Evolutionary conservation across 768 basidiomycete species (phyloP).

Genomic region (Auricularia heimuer): DNA sequence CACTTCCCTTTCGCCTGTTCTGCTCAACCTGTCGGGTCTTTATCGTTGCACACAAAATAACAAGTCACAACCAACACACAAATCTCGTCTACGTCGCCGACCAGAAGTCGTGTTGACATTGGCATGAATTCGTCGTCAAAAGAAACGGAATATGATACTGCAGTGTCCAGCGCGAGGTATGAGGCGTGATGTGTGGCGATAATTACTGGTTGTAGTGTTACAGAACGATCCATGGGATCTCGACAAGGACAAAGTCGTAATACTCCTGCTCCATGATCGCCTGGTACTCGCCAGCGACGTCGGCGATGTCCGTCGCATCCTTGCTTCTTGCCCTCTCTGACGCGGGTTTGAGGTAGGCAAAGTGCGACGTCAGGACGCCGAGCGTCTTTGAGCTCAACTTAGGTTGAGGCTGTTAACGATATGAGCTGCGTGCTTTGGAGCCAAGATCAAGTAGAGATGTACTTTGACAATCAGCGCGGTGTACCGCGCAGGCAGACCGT

Average conservation of each 20-base stretch:
- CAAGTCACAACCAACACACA: too few species aligned
- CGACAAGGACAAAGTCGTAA: constrained; percentile 90
- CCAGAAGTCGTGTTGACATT: too few species aligned
- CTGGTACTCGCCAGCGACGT: constrained; percentile 86
- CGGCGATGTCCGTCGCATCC: constrained; percentile 37
- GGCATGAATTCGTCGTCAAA: too few species aligned
- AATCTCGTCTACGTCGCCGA: too few species aligned
- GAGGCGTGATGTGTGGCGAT: not conserved
- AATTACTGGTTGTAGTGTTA: constrained; percentile 20
- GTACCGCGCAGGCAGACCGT: constrained; percentile 91
- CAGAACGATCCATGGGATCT: constrained; percentile 81
- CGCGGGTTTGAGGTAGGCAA: constrained; percentile 69
- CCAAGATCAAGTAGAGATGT: not conserved
- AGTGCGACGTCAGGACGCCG: constrained; percentile 60
- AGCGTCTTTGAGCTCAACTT: constrained; percentile 77
- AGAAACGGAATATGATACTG: too few species aligned
- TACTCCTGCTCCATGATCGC: constrained; percentile 90
- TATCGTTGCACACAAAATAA: too few species aligned
- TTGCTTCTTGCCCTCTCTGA: constrained; percentile 38
- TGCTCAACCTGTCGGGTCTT: too few species aligned
- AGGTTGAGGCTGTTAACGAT: constrained; percentile 59
- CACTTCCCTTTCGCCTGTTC: too few species aligned
- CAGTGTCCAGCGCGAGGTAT: not conserved
- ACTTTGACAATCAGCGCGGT: constrained; percentile 75
- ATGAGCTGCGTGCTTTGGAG: not conserved